Base-by-base conservation (phyloP, 106 monocot species). In the Chionographis japonica region DNA sequence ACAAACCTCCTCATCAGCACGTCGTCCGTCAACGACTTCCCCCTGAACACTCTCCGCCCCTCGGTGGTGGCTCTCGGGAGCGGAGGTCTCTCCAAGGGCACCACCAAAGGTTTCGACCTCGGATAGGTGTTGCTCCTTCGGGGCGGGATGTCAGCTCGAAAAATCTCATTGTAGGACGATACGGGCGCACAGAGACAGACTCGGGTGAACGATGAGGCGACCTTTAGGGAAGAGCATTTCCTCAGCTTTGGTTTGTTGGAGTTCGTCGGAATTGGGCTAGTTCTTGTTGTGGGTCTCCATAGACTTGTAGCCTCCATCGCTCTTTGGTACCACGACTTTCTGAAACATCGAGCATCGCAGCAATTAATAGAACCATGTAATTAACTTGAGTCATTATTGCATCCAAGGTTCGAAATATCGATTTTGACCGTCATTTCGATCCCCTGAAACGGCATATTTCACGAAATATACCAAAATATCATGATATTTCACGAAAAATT, bases 11-110 rank as follows among this genome's bases (percentile, higher is more conserved):
- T 84, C 94, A 94, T 94, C 76, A 83, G 12, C 20, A 81, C 52
- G 56, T 94, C 90, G 36, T 94, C 90, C 0, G 80, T 88, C 60
- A 94, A 61, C 4, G 94, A 94, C 74, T 94, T 94, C 70, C 94
- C 94, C 37, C 94, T 69, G 74, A 94, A 94, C 37, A 90, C 70
- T 58, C 81, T 79, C 74, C 87, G 40, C 0, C 75, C 59, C 8
- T 73, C 74, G 1, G 58, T 70, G 4, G 80, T 77, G 11, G 37
- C 60, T 41, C 79, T 76, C 40, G 51, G 36, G 4, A 12, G 8
- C 8, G 7, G 18, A 65, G 19, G 54, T 40, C 41, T 71, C 37
- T 65, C 61, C 7, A 61, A 10, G 51, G 76, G 56, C 19, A 46
- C 76, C 5, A 16, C 54, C 8, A 74, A 66, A 4, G 85, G 71